Evolutionary conservation across 495 filamentous ascomycete genomes (phyloP).

Genomic region (Emericellopsis terricola): DNA sequence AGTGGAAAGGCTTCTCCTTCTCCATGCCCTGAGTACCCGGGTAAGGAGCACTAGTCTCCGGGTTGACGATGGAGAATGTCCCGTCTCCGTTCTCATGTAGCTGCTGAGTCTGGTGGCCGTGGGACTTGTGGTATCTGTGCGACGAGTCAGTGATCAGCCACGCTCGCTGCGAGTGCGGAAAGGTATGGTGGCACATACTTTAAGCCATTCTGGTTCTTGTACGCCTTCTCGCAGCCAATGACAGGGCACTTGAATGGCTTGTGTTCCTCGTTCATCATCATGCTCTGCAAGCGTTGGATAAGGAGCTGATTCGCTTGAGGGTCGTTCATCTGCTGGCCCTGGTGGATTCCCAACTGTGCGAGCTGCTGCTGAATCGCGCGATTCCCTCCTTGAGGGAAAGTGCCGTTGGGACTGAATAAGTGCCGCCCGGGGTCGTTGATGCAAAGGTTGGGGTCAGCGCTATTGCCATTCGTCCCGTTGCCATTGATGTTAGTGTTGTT

Average conservation of each 20-base stretch:
- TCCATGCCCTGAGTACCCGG: constrained; percentile 97
- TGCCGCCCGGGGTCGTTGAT: constrained; percentile 94
- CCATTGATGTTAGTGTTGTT: constrained; percentile 12
- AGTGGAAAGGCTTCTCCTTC: constrained; percentile 97
- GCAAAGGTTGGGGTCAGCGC: constrained; percentile 26
- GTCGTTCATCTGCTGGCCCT: constrained; percentile 5
- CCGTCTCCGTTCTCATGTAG: constrained; percentile 90
- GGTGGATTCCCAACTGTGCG: constrained; percentile 7
- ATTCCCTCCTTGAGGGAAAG: constrained; percentile 56
- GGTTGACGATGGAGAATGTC: constrained; percentile 95
- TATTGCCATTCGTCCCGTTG: constrained; percentile 7
- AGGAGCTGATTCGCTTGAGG: constrained; percentile 3
- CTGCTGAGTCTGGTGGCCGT: constrained; percentile 92
- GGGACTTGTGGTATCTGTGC: constrained; percentile 51
- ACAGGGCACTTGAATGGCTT: constrained; percentile 97
- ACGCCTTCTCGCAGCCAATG: constrained; percentile 97
- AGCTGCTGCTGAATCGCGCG: constrained; percentile 50
- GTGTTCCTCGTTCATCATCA: constrained; percentile 49
- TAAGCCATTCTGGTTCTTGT: constrained; percentile 98
- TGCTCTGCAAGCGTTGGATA: constrained; percentile 3
- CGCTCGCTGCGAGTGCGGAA: constrained; percentile 3
- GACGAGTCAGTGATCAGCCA: constrained; percentile 15
- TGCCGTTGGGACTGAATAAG: constrained; percentile 70
- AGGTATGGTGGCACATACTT: constrained; percentile 39
- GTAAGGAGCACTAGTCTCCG: constrained; percentile 81